These are phyloP conservation scores for Anastatica hierochuntica DNA, from an alignment of 345 rosid species.

Conservation along the genomic window DNA sequence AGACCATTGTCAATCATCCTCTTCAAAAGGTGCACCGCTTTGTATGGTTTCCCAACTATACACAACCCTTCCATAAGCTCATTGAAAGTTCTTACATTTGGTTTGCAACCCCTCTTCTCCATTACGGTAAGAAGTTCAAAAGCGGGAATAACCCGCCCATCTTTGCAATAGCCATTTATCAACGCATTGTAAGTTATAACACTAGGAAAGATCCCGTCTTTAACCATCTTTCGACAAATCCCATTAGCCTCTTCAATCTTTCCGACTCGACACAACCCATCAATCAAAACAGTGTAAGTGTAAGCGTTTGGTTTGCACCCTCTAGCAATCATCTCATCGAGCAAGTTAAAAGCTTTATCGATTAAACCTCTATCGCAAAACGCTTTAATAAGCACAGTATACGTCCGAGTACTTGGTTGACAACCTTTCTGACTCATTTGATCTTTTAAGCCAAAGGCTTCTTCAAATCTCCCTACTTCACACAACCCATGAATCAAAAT, in stretches of 20 bases:
- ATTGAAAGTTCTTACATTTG: slow-evolving; percentile 39
- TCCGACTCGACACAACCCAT: slow-evolving; percentile 36
- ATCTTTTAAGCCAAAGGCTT: slow-evolving; percentile 37
- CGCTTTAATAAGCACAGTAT: slow-evolving; percentile 38
- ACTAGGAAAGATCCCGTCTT: slow-evolving; percentile 28
- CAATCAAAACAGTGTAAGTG: slow-evolving; percentile 39
- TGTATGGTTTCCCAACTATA: slow-evolving; percentile 31
- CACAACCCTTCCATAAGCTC: slow-evolving; percentile 50
- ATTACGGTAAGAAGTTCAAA: slow-evolving; percentile 41
- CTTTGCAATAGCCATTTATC: slow-evolving; percentile 44
- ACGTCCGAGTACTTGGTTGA: slow-evolving; percentile 34
- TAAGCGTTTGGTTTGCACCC: slow-evolving; percentile 36
- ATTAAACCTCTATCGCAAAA: slow-evolving; percentile 31
- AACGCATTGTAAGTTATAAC: slow-evolving; percentile 37
- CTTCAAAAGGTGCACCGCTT: slow-evolving; percentile 30
- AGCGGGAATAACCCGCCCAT: slow-evolving; percentile 32
- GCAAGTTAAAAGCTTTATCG: slow-evolving; percentile 31
- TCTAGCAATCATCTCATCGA: slow-evolving; percentile 34
- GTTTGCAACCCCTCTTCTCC: slow-evolving; percentile 40
- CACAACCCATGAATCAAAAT: slow-evolving; percentile 40
- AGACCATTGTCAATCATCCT: slow-evolving; percentile 31
- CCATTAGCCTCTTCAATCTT: slow-evolving; percentile 41
- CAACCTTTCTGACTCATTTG: slow-evolving; percentile 38
- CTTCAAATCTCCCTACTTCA: slow-evolving; percentile 31
- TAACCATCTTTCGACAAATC: slow-evolving; percentile 30